Evolutionary conservation across 1,284 basidiomycete species (phyloP), one percentile per base, ranked within the genome.

Genomic region (Cystobasidium pallidum): DNA sequence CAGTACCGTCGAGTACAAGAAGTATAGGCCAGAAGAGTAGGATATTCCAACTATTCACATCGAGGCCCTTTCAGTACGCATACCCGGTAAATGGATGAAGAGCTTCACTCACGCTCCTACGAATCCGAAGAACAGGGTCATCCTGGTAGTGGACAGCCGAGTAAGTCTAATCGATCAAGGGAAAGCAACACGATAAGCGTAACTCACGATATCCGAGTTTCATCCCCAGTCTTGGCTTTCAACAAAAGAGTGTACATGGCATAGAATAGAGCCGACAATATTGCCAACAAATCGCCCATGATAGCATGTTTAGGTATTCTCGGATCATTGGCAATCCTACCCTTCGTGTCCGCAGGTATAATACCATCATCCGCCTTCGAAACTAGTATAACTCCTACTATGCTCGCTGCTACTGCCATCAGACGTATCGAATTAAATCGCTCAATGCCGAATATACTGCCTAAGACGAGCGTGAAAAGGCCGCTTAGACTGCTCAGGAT

Each of bases 211-310:
- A 77, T 87, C 52, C 93, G 86, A 6, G 90, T 89, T 80, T 96
- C 94, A 67, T 87, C 86, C 49, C 86, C 87, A 52, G 96, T 90
- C 73, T 70, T 70, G 0, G 67, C 67, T 83, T 99, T 99, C 79
- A 99, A 86, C 45, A 97, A 84, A 75, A 91, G 90, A 41, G 96
- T 90, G 81, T 99, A 99, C 62, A 92, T 81, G 0, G 94, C 91
- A 81, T 98, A 98, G 80, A 92, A 90, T 10, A 91, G 75, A 0
- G 92, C 91, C 15, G 91, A 91, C 24, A 92, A 78, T 45, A 96
- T 83, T 0, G 92, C 91, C 8, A 95, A 84, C 26, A 84, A 75
- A 80, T 97, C 93, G 45, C 94, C 93, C 4, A 91, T 75, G 24
- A 90, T 78, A 6, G 84, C 82, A 41, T 75, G 61, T 79, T 49